Base-by-base conservation (phyloP, 2,329 filamentous ascomycete genomes). In the Stachybotrys echinatus region DNA sequence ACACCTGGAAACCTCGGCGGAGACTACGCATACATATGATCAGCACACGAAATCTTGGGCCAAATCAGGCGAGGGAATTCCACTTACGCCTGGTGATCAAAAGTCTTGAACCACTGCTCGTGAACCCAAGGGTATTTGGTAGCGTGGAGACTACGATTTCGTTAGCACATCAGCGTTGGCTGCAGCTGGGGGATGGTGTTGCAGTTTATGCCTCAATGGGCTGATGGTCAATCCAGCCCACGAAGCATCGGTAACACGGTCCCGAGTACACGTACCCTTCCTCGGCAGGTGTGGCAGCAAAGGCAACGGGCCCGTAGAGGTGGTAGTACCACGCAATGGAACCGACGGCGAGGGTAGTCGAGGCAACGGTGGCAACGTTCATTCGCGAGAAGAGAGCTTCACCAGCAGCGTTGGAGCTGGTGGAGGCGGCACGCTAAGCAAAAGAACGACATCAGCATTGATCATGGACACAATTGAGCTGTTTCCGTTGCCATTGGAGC, bases 181-280 rank as follows among this genome's bases (percentile, higher is more conserved):
- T 34, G 27, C 10, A 14, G 27, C 14, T 34, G 27, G 27, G 27
- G 10, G 27, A n/a, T 22, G 48, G 42, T 48, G 53, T 42, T 56
- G 56, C 52, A 52, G 50, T 65, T 66, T 65, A 67, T 68, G 65
- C 66, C 65, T 64, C 65, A 68, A 58, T 51, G 47, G 48, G 50
- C 45, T 50, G 43, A 21, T 34, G 23, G 48, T 39, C 48, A 21
- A 44, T 45, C 31, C 5, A 22, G 23, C 50, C 37, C 45, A 42
- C 38, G 37, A 37, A n/a, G n/a, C n/a, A n/a, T n/a, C n/a, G 12
- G 46, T 47, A 27, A 45, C 48, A n/a, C n/a, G n/a, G n/a, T n/a
- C n/a, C n/a, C n/a, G n/a, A n/a, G n/a, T n/a, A n/a, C n/a, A 88
- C 92, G 86, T 81, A 99, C 94, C 94, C 94, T 84, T 99, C 94